phyloP scores from a whole-genome alignment of 371 early-diverging fungal genomes.

The Sanchytrium tribonematis region DNA sequence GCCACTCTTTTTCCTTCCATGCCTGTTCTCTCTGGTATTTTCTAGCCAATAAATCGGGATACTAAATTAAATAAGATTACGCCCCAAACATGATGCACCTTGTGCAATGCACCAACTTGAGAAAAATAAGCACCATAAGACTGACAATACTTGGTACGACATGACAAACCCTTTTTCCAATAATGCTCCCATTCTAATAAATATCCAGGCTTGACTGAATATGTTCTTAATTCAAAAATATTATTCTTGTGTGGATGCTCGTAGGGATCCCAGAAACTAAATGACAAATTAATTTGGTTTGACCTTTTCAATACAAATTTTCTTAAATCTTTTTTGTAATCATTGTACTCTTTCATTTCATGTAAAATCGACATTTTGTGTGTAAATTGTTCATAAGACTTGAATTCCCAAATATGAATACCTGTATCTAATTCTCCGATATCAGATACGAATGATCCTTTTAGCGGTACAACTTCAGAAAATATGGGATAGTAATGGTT shows the following conservation, averaged over 20 bases:
- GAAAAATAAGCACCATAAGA: conserved; percentile 86
- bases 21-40: conserved; percentile 61
- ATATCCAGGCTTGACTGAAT: conserved; percentile 51
- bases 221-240: conserved; percentile 66
- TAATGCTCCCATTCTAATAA: conserved; percentile 72
- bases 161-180: conserved; percentile 53
- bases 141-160: conserved; percentile 49
- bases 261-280: conserved; percentile 56
- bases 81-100: conserved; percentile 76
- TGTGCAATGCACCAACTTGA: conserved; percentile 56
- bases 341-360: conserved; percentile 25
- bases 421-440: conserved; percentile 58
- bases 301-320: conserved; percentile 38
- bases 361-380: conserved; percentile 22
- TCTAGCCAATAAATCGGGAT: conserved; percentile 50
- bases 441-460: conserved; percentile 57
- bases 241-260: conserved; percentile 33
- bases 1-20: conserved; percentile 78
- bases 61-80: conserved; percentile 7
- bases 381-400: conserved; percentile 50
- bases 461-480: conserved; percentile 41
- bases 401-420: conserved; percentile 79
- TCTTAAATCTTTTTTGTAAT: conserved; percentile 30
- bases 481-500: conserved; percentile 39
- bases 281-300: conserved; percentile 62